phyloP scores from a whole-genome alignment of 208 protist genomes.

The Crithidia thermophila region DNA sequence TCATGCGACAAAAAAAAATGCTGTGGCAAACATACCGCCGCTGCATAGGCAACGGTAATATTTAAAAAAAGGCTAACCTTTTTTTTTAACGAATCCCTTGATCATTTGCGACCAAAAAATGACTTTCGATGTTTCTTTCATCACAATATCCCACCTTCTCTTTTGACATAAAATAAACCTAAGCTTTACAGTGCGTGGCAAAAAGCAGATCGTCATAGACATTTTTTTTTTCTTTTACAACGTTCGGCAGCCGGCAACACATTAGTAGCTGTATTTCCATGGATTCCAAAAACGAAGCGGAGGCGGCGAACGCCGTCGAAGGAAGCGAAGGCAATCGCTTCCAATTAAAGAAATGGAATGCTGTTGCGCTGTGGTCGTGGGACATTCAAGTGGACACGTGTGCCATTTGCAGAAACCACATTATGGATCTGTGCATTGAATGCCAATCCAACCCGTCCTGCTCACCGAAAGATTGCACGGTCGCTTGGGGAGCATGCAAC shows the following conservation, averaged over 20 bases:
- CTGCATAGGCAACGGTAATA: background rate
- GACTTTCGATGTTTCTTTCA: too few relatives aligned
- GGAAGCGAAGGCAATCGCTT: slow-evolving; percentile 53
- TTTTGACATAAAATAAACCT: too few relatives aligned
- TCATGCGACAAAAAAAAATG: background rate
- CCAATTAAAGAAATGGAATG: slow-evolving; percentile 98
- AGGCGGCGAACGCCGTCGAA: slow-evolving; percentile 8
- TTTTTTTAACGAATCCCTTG: background rate
- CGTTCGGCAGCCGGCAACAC: too few relatives aligned
- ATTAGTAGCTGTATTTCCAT: background rate
- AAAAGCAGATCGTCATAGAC: too few relatives aligned
- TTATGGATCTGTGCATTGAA: slow-evolving; percentile 99
- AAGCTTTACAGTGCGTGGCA: too few relatives aligned
- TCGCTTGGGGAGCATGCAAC: slow-evolving; percentile 99
- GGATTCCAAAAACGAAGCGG: slow-evolving; percentile 23
- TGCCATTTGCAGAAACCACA: slow-evolving; percentile 99
- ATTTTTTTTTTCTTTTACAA: background rate
- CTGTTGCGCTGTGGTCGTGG: slow-evolving; percentile 98
- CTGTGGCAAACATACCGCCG: background rate
- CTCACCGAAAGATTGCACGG: slow-evolving; percentile 95
- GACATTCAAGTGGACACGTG: slow-evolving; percentile 99
- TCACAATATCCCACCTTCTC: too few relatives aligned
- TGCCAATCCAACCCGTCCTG: slow-evolving; percentile 96
- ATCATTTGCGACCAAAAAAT: too few relatives aligned
- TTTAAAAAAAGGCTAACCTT: background rate